Evolutionary conservation across 768 basidiomycete species (phyloP).

Genomic region (Lactifluus rugatus): DNA sequence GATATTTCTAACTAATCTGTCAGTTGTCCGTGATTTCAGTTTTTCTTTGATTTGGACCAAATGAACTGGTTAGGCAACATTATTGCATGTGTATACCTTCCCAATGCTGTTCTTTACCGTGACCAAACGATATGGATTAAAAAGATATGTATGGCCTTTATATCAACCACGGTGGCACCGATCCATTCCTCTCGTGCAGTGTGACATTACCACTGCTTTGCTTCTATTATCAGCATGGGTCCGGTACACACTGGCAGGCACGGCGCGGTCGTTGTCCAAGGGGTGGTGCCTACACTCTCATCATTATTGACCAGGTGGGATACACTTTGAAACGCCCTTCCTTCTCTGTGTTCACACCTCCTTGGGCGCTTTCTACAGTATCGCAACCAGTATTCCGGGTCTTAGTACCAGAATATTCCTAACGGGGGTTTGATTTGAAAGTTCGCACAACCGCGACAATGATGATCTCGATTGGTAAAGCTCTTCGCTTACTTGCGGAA

Average conservation of each 20-base stretch:
- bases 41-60: slow-evolving; percentile 57
- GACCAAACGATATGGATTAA: slow-evolving; percentile 49
- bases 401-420: slow-evolving; percentile 70
- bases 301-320: slow-evolving; percentile 62
- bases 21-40: slow-evolving; percentile 55
- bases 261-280: slow-evolving; percentile 41
- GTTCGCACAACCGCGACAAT: slow-evolving; percentile 74
- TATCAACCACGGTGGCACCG: not conserved
- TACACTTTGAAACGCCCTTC: not conserved
- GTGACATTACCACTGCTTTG: slow-evolving; percentile 43
- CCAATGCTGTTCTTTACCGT: slow-evolving; percentile 55
- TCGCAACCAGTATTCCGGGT: slow-evolving; percentile 70
- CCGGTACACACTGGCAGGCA: slow-evolving; percentile 68
- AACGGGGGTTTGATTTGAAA: slow-evolving; percentile 71
- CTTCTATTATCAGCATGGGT: slow-evolving; percentile 65
- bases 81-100: slow-evolving; percentile 51
- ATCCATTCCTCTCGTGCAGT: slow-evolving; percentile 33
- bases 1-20: not conserved
- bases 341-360: not conserved
- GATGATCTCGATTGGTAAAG: slow-evolving; percentile 37
- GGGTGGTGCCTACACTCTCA: slow-evolving; percentile 49
- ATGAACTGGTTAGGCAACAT: slow-evolving; percentile 80
- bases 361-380: slow-evolving; percentile 50
- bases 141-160: slow-evolving; percentile 45
- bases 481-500: not conserved